A percentile compares a stretch with the other conserved stretches of the same genome.
These are phyloP conservation scores for Calonectria fujianensis DNA, from an alignment of 2,329 filamentous ascomycete species.

Conservation along the genomic window DNA sequence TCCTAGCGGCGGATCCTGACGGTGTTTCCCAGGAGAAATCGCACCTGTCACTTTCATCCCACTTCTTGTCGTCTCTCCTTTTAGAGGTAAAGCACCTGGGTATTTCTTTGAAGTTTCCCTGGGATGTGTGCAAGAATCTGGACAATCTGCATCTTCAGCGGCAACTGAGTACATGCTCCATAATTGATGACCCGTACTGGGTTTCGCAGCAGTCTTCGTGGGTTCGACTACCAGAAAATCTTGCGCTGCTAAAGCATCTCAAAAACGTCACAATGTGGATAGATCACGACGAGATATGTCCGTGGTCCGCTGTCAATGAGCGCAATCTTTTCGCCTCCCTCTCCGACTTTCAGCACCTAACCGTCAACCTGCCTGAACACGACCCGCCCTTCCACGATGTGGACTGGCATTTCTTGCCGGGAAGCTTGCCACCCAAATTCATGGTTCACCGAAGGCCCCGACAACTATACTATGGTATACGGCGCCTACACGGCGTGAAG, in stretches of 20 bases:
- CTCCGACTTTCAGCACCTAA: neutral
- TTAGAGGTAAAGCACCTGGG: neutral
- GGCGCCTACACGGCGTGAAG: neutral
- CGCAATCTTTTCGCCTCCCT: neutral
- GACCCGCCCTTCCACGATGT: neutral
- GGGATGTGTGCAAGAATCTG: neutral
- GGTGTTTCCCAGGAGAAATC: neutral
- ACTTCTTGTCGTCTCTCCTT: neutral
- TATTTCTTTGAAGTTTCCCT: neutral
- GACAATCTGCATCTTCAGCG: neutral
- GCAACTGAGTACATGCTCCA: neutral
- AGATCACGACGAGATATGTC: neutral
- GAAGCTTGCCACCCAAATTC: neutral
- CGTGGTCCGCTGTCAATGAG: neutral
- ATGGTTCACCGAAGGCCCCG: neutral
- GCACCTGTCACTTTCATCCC: neutral
- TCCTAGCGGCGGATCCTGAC: neutral
- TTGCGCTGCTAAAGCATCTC: neutral
- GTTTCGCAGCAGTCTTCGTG: neutral
- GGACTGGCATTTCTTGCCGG: neutral
- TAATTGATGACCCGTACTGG: neutral
- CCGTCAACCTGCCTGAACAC: neutral
- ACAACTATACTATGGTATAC: neutral
- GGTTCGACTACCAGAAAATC: neutral
- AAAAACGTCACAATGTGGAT: neutral